phyloP scores from a whole-genome alignment of 116 monocot genomes.

The Iris pallida region DNA sequence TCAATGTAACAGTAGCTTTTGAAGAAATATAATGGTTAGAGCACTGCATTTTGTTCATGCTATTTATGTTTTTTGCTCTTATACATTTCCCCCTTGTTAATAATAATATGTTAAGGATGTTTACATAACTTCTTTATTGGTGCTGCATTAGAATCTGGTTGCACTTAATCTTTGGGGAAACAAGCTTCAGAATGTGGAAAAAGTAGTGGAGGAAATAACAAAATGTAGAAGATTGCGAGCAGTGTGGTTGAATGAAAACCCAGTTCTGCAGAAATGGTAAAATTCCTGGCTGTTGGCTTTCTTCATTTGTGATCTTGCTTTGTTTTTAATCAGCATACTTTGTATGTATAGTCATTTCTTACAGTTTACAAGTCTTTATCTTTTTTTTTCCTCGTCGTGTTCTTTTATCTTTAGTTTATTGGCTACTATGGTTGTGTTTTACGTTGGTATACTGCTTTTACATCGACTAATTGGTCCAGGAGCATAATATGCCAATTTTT shows the following conservation, averaged over 20 bases:
- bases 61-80: constrained; percentile 9
- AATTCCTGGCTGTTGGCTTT: constrained; percentile 7
- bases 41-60: not conserved
- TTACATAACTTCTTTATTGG: constrained; percentile 8
- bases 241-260: constrained; percentile 94
- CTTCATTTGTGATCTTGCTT: not conserved
- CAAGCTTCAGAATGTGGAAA: constrained; percentile 64
- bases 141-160: constrained; percentile 63
- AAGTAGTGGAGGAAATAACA: constrained; percentile 46
- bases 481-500: not conserved
- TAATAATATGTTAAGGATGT: not conserved
- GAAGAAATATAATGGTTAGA: too few relatives aligned
- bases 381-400: not conserved
- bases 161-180: constrained; percentile 98
- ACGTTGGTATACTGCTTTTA: not conserved
- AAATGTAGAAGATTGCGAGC: constrained; percentile 74
- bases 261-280: constrained; percentile 51
- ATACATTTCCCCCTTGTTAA: not conserved
- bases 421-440: not conserved
- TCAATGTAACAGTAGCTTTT: too few relatives aligned
- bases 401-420: too few relatives aligned
- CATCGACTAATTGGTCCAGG: not conserved
- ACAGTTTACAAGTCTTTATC: not conserved
- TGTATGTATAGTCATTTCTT: not conserved
- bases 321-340: not conserved